A percentile compares a stretch with the other conserved stretches of the same genome.
phyloP scores from a whole-genome alignment of 495 filamentous ascomycete species.

The Podospora pseudoanserina region DNA sequence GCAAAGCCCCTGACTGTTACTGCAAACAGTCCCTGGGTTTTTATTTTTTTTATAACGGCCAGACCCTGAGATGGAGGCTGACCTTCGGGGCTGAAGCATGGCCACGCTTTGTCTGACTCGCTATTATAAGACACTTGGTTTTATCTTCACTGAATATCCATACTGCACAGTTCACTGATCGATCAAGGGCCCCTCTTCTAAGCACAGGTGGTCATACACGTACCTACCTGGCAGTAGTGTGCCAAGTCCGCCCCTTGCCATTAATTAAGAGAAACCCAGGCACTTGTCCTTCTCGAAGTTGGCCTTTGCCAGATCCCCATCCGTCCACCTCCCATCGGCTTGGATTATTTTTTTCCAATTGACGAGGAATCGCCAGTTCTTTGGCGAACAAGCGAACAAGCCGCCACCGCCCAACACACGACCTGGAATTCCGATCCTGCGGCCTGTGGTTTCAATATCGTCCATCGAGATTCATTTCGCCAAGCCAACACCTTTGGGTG shows the following conservation, averaged over 20 bases:
- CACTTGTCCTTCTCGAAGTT: conserved; percentile 18
- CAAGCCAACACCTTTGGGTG: neutral
- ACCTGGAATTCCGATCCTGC: neutral
- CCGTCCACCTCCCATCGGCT: neutral
- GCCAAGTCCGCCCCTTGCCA: conserved; percentile 19
- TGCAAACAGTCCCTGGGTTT: neutral
- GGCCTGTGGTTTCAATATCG: neutral
- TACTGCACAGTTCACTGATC: neutral
- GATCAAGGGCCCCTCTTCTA: neutral
- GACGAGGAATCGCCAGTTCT: conserved; percentile 12
- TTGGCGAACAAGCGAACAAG: neutral
- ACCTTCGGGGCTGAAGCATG: conserved; percentile 4
- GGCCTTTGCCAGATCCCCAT: conserved; percentile 12
- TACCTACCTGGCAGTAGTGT: neutral
- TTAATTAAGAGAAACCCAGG: conserved; percentile 17
- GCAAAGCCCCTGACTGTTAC: conserved; percentile 7
- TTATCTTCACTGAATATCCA: neutral
- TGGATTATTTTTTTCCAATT: conserved; percentile 6
- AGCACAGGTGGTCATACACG: neutral
- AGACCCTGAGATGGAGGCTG: conserved; percentile 4
- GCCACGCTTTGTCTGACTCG: conserved; percentile 5
- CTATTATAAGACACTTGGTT: neutral
- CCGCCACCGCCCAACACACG: neutral
- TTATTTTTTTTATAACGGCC: neutral
- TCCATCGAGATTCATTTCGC: neutral